Evolutionary conservation across 2,329 filamentous ascomycete genomes (phyloP).

Genomic region (Corniculantispora saksenae): DNA sequence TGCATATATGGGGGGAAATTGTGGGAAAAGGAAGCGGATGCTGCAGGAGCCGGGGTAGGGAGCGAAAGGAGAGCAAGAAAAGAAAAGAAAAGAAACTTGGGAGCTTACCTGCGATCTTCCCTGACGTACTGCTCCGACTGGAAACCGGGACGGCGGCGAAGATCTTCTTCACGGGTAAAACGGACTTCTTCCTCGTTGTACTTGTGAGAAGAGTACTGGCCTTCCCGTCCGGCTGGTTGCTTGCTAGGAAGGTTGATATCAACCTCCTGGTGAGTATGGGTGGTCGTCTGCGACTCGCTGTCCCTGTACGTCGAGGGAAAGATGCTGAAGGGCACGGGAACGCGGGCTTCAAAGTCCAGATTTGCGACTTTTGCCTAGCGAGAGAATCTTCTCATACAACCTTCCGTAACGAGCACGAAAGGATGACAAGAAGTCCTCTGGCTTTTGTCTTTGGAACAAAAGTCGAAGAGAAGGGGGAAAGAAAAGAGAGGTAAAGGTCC

Average conservation of each 20-base stretch:
- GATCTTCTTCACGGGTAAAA: slow-evolving; percentile 77
- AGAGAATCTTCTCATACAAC: slow-evolving; percentile 66
- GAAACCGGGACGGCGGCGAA: slow-evolving; percentile 70
- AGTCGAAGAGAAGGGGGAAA: slow-evolving; percentile 43
- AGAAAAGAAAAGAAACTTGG: background rate
- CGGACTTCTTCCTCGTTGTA: slow-evolving; percentile 81
- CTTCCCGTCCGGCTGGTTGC: slow-evolving; percentile 96
- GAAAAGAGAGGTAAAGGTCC: slow-evolving; percentile 33
- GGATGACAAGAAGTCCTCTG: slow-evolving; percentile 70
- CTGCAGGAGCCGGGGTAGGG: slow-evolving; percentile 19
- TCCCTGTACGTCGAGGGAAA: slow-evolving; percentile 96
- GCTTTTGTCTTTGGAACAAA: slow-evolving; percentile 62
- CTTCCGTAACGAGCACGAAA: slow-evolving; percentile 63
- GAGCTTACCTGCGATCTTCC: slow-evolving; percentile 57
- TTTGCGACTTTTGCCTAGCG: slow-evolving; percentile 79
- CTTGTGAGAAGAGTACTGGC: slow-evolving; percentile 78
- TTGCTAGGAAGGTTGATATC: slow-evolving; percentile 71
- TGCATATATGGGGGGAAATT: slow-evolving; percentile 10
- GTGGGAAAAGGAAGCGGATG: slow-evolving; percentile 16
- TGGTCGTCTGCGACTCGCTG: slow-evolving; percentile 56
- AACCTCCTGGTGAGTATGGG: slow-evolving; percentile 80
- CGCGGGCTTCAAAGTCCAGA: slow-evolving; percentile 99
- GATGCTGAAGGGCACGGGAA: slow-evolving; percentile 99
- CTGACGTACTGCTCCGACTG: slow-evolving; percentile 52
- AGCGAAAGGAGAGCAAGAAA: slow-evolving; percentile 17